Conservation (phyloP, 768 basidiomycete species). For the Mycena leptocephala region DNA sequence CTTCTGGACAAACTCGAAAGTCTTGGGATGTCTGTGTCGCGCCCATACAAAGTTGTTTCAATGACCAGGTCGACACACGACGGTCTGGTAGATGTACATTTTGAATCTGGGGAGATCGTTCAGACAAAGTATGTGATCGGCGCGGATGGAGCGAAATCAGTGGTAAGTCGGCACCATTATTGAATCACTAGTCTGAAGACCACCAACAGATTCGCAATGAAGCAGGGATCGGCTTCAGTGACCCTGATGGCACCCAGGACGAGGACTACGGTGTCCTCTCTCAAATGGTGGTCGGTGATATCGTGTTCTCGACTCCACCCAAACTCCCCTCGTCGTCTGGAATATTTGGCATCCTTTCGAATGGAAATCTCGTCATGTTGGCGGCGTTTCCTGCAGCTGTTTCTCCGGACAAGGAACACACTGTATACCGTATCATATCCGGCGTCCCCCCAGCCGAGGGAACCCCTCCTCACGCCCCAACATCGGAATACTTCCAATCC, state of each 20-base stretch:
- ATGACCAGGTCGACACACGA: conserved; percentile 50
- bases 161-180: conserved; percentile 44
- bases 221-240: conserved; percentile 57
- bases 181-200: background rate
- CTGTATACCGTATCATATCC: conserved; percentile 58
- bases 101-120: conserved; percentile 63
- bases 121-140: conserved; percentile 64
- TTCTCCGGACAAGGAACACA: conserved; percentile 38
- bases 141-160: conserved; percentile 67
- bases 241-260: conserved; percentile 53
- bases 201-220: conserved; percentile 59
- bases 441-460: conserved; percentile 56
- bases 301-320: conserved; percentile 52
- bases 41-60: conserved; percentile 59
- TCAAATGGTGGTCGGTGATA: conserved; percentile 66
- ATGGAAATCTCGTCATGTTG: conserved; percentile 50
- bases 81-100: conserved; percentile 57
- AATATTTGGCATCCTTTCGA: conserved; percentile 43
- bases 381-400: conserved; percentile 52
- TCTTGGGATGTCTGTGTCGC: conserved; percentile 36
- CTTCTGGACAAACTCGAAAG: conserved; percentile 44
- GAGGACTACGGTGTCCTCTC: conserved; percentile 46
- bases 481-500: conserved; percentile 61
- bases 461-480: conserved; percentile 55
- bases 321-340: conserved; percentile 37